Evolutionary conservation across 2,329 filamentous ascomycete species (phyloP).

Genomic region (Claviceps humidiphila): DNA sequence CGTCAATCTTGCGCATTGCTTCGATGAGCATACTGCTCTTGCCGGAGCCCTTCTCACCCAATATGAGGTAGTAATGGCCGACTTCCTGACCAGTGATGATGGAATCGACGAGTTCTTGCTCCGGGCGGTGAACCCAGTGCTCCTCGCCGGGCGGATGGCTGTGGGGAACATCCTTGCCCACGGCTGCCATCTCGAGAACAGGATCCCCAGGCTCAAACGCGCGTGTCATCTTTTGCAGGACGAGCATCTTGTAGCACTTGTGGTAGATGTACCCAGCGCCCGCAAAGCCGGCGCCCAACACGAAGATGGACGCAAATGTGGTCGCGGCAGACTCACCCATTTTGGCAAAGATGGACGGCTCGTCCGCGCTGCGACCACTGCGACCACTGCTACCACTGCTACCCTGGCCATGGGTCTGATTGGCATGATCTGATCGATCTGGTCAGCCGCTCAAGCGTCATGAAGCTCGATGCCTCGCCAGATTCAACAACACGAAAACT

Average conservation of each 20-base stretch:
- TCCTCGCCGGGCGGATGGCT: conserved; percentile 25
- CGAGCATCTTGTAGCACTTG: conserved; percentile 74
- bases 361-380: conserved; percentile 7
- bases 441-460: not conserved
- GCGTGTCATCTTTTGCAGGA: conserved; percentile 83
- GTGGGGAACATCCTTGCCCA: conserved; percentile 41
- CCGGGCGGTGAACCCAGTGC: conserved; percentile 66
- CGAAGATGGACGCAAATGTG: conserved; percentile 59
- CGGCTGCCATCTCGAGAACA: conserved; percentile 66
- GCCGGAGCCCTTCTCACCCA: conserved; percentile 92
- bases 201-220: conserved; percentile 90
- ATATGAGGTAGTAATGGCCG: conserved; percentile 82
- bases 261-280: conserved; percentile 67
- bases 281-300: conserved; percentile 53
- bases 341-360: conserved; percentile 35
- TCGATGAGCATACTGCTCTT: conserved; percentile 95
- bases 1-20: conserved; percentile 85
- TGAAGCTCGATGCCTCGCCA: not conserved
- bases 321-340: conserved; percentile 65
- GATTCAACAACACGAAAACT: not conserved
- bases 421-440: not conserved
- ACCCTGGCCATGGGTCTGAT: not conserved
- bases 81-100: conserved; percentile 61
- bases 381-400: not conserved
- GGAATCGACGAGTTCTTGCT: conserved; percentile 69